Evolutionary conservation across 2,329 filamentous ascomycete species (phyloP), one percentile per base, ranked within the genome.

Genomic region (Blumeriella jaapii): DNA sequence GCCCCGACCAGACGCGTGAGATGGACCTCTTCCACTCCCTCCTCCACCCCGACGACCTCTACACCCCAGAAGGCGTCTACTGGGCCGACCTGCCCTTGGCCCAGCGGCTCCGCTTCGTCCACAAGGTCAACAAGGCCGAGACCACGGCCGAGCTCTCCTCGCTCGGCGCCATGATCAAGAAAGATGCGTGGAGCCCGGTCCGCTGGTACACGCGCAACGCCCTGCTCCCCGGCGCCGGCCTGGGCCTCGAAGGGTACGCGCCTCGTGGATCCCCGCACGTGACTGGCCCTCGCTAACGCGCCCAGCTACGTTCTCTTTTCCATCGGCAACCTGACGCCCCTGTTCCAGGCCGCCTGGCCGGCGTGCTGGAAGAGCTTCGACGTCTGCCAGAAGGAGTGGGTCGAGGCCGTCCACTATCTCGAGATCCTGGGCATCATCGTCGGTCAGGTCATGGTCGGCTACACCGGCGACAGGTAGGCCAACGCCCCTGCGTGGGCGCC

Each of bases 341-440:
- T 96, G 8, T 89, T 94, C 55, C 61, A 74, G 42, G 68, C 73
- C 20, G 74, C 76, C 5, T 96, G 89, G 70, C 72, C 76, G 1
- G 50, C 62, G 3, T 96, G 89, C 65, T 96, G 89, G 89, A 63
- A 65, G 15, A 56, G 55, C 0, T 59, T 69, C 41, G 59, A 66
- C 3, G 76, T 72, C 17, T 96, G 89, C 64, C 72, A 74, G 54
- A 59, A 71, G 48, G 82, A 83, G 47, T 95, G 89, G 89, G 63
- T 89, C 22, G 71, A 80, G 42, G 74, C 84, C 26, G 77, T 96
- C 27, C 83, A 86, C 15, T 95, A 95, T 54, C 76, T 96, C 31
- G 89, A 96, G 57, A 86, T 95, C 49, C 71, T 81, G 49, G 89
- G 89, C 63, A 96, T 96, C 61, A 96, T 96, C 64, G 74, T 89